A percentile compares a stretch with the other conserved stretches of the same genome.
Conservation (phyloP, 2,329 filamentous ascomycete species). For the Dothiorella sarmentorum region DNA sequence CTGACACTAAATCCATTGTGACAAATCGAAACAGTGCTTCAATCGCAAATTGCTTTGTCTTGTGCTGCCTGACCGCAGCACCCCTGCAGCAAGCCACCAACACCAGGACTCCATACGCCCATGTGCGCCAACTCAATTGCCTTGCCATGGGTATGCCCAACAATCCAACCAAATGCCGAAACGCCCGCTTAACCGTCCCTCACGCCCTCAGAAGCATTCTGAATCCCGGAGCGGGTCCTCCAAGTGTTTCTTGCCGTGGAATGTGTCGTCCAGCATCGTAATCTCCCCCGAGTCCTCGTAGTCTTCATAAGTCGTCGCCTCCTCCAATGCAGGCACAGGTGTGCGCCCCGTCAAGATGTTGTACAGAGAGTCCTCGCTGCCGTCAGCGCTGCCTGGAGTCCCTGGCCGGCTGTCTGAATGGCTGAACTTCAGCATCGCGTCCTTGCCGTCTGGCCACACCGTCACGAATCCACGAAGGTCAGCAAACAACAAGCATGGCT, state of each 20-base stretch:
- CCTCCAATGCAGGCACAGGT: constrained; percentile 33
- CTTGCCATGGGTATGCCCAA: background rate
- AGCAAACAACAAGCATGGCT: constrained; percentile 21
- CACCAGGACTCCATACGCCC: background rate
- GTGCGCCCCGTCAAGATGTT: constrained; percentile 48
- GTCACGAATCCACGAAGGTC: constrained; percentile 7
- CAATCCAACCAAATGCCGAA: background rate
- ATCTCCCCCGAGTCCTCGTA: constrained; percentile 27
- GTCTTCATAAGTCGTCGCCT: constrained; percentile 22
- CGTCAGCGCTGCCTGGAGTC: constrained; percentile 30
- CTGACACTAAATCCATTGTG: too few relatives aligned
- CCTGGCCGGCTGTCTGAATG: constrained; percentile 20
- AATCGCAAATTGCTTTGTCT: background rate
- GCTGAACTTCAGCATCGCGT: constrained; percentile 30
- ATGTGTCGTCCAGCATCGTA: constrained; percentile 10
- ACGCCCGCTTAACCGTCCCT: background rate
- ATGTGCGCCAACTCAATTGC: background rate
- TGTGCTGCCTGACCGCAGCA: constrained; percentile 3
- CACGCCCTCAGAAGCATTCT: constrained; percentile 9
- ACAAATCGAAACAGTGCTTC: background rate
- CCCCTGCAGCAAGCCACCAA: constrained; percentile 11
- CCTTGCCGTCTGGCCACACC: constrained; percentile 19
- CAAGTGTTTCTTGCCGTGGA: constrained; percentile 15
- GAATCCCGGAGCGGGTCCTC: constrained; percentile 18
- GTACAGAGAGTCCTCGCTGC: constrained; percentile 47